These are phyloP conservation scores for Shiraia bambusicola DNA, from an alignment of 2,329 filamentous ascomycete genomes.

Conservation along the genomic window DNA sequence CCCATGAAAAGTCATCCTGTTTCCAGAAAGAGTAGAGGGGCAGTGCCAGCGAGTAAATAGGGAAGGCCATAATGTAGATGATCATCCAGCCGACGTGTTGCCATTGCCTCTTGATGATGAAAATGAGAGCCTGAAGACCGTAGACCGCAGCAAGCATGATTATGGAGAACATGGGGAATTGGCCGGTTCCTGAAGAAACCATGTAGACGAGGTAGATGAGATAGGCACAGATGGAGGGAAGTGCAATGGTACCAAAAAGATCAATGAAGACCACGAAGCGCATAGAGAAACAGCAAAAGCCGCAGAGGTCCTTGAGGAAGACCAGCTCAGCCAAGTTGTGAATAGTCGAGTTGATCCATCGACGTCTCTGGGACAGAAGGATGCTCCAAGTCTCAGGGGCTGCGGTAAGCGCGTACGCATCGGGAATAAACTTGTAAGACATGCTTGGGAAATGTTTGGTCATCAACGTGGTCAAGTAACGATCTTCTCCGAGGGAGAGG, in stretches of 20 bases:
- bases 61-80: slow-evolving; percentile 94
- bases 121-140: slow-evolving; percentile 92
- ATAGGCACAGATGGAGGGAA: slow-evolving; percentile 86
- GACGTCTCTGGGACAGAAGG: slow-evolving; percentile 92
- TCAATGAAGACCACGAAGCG: slow-evolving; percentile 94
- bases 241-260: slow-evolving; percentile 86
- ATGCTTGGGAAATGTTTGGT: slow-evolving; percentile 95
- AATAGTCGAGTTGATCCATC: slow-evolving; percentile 99
- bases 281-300: slow-evolving; percentile 99
- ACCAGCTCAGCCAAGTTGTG: slow-evolving; percentile 94
- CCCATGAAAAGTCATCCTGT: slow-evolving; percentile 98
- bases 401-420: slow-evolving; percentile 90
- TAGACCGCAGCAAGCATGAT: slow-evolving; percentile 89
- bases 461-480: slow-evolving; percentile 96
- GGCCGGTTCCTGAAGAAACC: slow-evolving; percentile 67
- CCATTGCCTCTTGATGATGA: slow-evolving; percentile 96
- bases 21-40: slow-evolving; percentile 99
- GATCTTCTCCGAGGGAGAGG: slow-evolving; percentile 91
- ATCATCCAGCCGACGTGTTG: slow-evolving; percentile 99
- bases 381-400: slow-evolving; percentile 94
- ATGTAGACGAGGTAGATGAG: slow-evolving; percentile 84
- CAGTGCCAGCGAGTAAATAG: slow-evolving; percentile 86
- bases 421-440: slow-evolving; percentile 93
- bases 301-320: slow-evolving; percentile 88
- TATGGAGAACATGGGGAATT: slow-evolving; percentile 84